Percentiles rank a stretch among this genome's conserved stretches.
These are phyloP conservation scores for Sphagnum fallax DNA, from an alignment of 228 moss, liverwort and hornwort species.

Conservation along the genomic window DNA sequence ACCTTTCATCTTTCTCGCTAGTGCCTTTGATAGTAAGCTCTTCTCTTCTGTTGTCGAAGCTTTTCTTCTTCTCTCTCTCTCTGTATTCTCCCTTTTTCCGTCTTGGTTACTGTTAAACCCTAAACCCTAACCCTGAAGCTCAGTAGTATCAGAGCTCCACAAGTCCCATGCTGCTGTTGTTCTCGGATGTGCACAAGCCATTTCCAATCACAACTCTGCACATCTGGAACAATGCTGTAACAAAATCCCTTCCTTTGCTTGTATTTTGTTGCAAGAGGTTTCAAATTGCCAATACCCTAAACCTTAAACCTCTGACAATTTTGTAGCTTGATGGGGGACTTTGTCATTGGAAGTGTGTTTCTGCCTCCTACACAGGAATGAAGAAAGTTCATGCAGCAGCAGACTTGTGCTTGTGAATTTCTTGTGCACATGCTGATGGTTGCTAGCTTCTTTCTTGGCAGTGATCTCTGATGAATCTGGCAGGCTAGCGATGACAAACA, in stretches of 20 bases:
- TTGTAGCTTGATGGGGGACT: too few species aligned
- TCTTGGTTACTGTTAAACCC: not conserved
- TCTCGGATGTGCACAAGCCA: not conserved
- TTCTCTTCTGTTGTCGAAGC: too few species aligned
- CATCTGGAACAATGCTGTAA: not conserved
- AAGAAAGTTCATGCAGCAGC: too few species aligned
- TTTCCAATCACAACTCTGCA: too few species aligned
- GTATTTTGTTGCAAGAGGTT: too few species aligned
- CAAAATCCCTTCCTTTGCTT: not conserved
- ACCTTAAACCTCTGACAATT: too few species aligned
- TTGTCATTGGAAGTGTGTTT: too few species aligned
- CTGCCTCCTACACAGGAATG: too few species aligned
- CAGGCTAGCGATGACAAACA: constrained; percentile 89
- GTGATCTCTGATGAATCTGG: constrained; percentile 86
- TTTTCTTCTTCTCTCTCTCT: not conserved
- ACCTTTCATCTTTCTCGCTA: constrained; percentile 86
- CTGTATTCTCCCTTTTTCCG: not conserved
- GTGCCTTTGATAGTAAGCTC: constrained; percentile 83
- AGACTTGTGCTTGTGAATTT: too few species aligned
- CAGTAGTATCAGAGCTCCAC: not conserved
- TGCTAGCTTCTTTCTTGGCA: constrained; percentile 14
- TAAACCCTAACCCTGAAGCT: not conserved
- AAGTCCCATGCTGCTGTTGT: not conserved
- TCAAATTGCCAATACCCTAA: too few species aligned
- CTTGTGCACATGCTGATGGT: too few species aligned